phyloP scores from a whole-genome alignment of 176 grass and related monocot genomes.

The Oryza rufipogon region DNA sequence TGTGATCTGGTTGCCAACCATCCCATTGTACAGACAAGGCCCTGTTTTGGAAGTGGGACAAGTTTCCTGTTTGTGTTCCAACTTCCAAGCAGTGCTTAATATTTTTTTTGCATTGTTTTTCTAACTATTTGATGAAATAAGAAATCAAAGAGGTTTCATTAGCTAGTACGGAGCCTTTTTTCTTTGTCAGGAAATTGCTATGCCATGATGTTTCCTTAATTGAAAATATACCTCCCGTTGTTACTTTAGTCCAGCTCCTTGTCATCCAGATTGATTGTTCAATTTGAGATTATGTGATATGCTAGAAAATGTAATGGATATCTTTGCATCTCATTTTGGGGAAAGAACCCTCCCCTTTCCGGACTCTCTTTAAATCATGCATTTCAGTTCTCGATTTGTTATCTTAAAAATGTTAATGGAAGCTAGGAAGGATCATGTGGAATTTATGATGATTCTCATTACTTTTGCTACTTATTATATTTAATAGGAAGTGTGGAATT shows the following conservation, averaged over 20 bases:
- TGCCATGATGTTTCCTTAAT: not conserved
- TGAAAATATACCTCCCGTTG: too few relatives aligned
- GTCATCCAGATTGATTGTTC: not conserved
- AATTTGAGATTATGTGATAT: not conserved
- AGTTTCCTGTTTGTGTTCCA: too few relatives aligned
- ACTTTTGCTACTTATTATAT: not conserved
- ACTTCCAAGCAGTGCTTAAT: too few relatives aligned
- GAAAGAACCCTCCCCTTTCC: not conserved
- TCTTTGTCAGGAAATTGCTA: not conserved
- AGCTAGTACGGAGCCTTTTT: not conserved
- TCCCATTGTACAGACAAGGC: not conserved
- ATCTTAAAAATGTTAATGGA: not conserved
- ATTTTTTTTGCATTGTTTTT: too few relatives aligned
- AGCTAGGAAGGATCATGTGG: not conserved
- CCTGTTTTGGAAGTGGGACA: too few relatives aligned
- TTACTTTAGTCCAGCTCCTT: not conserved
- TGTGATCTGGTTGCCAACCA: not conserved
- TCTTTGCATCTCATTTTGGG: not conserved
- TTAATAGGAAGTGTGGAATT: not conserved
- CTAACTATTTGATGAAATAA: too few relatives aligned
- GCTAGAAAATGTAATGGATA: not conserved
- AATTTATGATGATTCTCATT: constrained; percentile 3
- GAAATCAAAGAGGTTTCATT: not conserved
- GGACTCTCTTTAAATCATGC: not conserved
- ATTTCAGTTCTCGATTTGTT: not conserved